phyloP scores from a whole-genome alignment of 2,329 filamentous ascomycete genomes.

The Aureobasidium mangrovei region DNA sequence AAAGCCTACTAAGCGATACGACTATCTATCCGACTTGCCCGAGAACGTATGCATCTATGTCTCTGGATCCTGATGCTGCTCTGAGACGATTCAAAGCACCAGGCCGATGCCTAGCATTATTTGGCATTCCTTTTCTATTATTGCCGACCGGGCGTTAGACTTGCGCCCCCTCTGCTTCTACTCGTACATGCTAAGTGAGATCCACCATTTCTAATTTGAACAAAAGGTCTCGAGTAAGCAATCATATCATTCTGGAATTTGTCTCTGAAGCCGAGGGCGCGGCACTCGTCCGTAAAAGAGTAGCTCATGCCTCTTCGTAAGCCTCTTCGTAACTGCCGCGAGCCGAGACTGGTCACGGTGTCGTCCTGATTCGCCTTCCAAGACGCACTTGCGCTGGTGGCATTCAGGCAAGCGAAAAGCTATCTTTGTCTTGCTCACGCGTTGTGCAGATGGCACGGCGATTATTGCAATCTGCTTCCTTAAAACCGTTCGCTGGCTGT shows the following conservation, averaged over 20 bases:
- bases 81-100: neutral
- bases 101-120: neutral
- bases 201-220: slow-evolving; percentile 12
- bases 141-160: slow-evolving; percentile 7
- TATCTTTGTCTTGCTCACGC: slow-evolving; percentile 11
- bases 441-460: slow-evolving; percentile 1
- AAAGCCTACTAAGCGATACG: slow-evolving; percentile 10
- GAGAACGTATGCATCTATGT: slow-evolving; percentile 2
- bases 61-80: neutral
- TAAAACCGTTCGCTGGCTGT: slow-evolving; percentile 9
- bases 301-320: slow-evolving; percentile 6
- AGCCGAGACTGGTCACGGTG: neutral
- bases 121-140: neutral
- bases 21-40: slow-evolving; percentile 4
- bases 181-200: neutral
- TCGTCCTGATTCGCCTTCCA: neutral
- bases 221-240: slow-evolving; percentile 9
- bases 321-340: neutral
- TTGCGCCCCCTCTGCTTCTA: slow-evolving; percentile 3
- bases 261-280: slow-evolving; percentile 1
- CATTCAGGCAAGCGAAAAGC: neutral
- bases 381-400: neutral
- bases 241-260: slow-evolving; percentile 6
- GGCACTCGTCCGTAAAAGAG: neutral
- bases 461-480: slow-evolving; percentile 3